Evolutionary conservation across 306 rosid species (phyloP), one percentile per base, ranked within the genome.

Genomic region (Cicer chorassanicum): DNA sequence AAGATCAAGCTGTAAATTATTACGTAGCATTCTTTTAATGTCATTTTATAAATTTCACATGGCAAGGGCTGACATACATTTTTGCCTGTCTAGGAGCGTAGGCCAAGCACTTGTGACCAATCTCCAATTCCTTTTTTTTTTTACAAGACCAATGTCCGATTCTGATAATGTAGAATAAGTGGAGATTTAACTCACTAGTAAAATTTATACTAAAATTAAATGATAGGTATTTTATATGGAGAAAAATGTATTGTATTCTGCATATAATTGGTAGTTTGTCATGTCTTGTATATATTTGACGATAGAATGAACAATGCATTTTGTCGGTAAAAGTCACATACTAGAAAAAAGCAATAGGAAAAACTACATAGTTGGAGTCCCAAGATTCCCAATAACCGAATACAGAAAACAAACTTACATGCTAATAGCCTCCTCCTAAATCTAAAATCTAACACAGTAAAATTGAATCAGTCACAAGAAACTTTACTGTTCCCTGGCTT

Each of bases 1-100:
- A 54, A 51, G 57, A 55, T 66, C 50, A 67, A 66, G 14, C 19
- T 76, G 81, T 77, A 68, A 45, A 77, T 68, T 67, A 67, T 54
- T 67, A 34, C 1, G 42, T 29, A 29, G 19, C 42, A 60, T 60
- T 60, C 43, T 60, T 60, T 13, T 11, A 15, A 59, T 38, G 65
- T 12, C 36, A 24, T 60, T 57, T 60, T 34, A 5, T 6, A 11
- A 55, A 57, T 39, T 21, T 24, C 9, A 57, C 64, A 2, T 24
- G 39, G 64, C 15, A 24, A 57, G 8, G 11, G 40, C 34, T 57
- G 41, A 57, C 64, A 21, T 57, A 15, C 15, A 24, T 24, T 11
- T 57, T 29, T 57, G n/a, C 42, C 41, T 57, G 8, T 42, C 5
- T 3, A 29, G 36, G 9, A 7, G 2, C 2, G 2, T 7, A 41